phyloP scores from a whole-genome alignment of 2,329 filamentous ascomycete species.

The Decorospora gaudefroyi region DNA sequence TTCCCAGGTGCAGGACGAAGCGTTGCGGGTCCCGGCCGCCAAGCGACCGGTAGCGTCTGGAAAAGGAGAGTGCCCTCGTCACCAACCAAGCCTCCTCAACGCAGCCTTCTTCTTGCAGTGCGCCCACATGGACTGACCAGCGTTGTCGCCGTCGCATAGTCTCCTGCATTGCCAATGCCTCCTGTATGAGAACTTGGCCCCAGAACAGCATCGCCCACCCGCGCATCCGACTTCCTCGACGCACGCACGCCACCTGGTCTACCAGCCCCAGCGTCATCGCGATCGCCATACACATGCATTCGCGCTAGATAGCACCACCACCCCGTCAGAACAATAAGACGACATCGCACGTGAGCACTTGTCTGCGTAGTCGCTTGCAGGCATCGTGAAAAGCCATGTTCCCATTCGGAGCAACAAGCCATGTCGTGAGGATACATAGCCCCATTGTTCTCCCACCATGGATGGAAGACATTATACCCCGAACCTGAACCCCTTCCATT shows the following conservation, averaged over 20 bases:
- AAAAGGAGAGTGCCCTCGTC: conserved; percentile 23
- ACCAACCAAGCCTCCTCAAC: conserved; percentile 22
- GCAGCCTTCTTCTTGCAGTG: conserved; percentile 16
- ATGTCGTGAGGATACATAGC: no score
- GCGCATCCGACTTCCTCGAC: conserved; percentile 11
- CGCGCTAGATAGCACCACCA: conserved; percentile 12
- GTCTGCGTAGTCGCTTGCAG: no score
- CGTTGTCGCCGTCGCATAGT: conserved; percentile 25
- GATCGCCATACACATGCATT: conserved; percentile 11
- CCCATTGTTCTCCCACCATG: neutral
- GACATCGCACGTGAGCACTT: conserved; percentile 1
- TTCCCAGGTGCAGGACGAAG: conserved; percentile 25
- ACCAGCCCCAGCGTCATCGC: conserved; percentile 38
- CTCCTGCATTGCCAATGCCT: conserved; percentile 9
- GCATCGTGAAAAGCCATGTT: neutral
- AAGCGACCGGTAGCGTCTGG: conserved; percentile 15
- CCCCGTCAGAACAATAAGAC: conserved; percentile 1
- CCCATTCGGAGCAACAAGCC: no score
- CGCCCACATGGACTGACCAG: conserved; percentile 5
- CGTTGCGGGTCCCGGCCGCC: conserved; percentile 19
- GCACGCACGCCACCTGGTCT: conserved; percentile 17
- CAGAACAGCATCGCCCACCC: conserved; percentile 1
- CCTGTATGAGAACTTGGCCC: conserved; percentile 1
- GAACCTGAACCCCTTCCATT: no score
- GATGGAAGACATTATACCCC: no score